Conservation (phyloP, 2,329 filamentous ascomycete species). For the Ophiocordyceps sinensis region DNA sequence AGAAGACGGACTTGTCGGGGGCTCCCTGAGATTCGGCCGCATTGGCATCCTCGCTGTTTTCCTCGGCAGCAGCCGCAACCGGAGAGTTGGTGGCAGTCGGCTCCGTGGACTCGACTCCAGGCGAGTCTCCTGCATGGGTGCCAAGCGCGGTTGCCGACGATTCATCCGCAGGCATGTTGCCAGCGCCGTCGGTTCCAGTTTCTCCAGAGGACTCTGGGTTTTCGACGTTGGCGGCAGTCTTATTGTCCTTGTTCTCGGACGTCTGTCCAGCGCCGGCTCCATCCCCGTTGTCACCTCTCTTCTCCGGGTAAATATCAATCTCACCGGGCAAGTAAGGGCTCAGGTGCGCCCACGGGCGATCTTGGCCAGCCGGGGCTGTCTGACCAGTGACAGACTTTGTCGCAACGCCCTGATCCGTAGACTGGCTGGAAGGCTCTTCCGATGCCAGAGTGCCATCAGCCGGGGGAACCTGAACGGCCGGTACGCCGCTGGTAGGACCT, state of each 20-base stretch:
- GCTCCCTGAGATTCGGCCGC: conserved; percentile 21
- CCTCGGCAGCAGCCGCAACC: conserved; percentile 17
- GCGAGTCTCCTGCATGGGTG: conserved; percentile 24
- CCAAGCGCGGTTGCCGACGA: conserved; percentile 22
- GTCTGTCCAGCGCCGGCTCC: conserved; percentile 2
- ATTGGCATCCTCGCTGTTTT: conserved; percentile 16
- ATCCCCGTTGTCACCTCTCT: not conserved
- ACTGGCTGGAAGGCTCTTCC: not conserved
- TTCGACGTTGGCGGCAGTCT: conserved; percentile 15
- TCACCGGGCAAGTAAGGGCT: conserved; percentile 26
- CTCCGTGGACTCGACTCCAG: conserved; percentile 22
- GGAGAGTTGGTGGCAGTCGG: conserved; percentile 23
- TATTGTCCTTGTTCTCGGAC: conserved; percentile 2
- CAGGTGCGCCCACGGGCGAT: conserved; percentile 22
- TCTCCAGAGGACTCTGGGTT: not conserved
- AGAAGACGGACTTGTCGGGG: conserved; percentile 16
- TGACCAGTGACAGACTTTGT: not conserved
- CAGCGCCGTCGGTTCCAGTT: conserved; percentile 11
- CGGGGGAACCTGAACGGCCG: not conserved
- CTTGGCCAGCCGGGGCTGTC: conserved; percentile 15
- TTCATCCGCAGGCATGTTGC: conserved; percentile 18
- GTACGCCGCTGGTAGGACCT: not conserved
- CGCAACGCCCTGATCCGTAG: not conserved
- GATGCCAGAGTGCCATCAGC: not conserved
- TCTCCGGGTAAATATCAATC: conserved; percentile 19